Evolutionary conservation across 495 filamentous ascomycete species (phyloP), one percentile per base, ranked within the genome.

Genomic region (Hypomontagnella submonticulosa): DNA sequence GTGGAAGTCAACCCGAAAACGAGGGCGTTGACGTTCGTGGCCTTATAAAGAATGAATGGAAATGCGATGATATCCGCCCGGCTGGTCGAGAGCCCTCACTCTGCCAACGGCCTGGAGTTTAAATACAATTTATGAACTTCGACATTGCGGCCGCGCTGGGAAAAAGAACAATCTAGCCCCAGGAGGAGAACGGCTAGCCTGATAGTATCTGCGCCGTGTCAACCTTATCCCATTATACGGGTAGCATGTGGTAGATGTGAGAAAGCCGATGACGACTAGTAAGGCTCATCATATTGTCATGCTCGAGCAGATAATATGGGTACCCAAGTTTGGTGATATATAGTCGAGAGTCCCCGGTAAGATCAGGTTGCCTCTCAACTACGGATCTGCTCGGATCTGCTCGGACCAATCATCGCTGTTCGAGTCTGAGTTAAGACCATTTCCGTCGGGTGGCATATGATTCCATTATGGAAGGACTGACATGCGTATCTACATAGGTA

Each of bases 211-310:
- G 20, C 36, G 15, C 43, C 4, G 49, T 49, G 6, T 32, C 50
- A 49, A 65, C 47, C n/a, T 47, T 59, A 33, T 44, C 32, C 49
- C 41, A 38, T 16, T 65, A 47, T 32, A 48, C 18, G 41, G 41
- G 50, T 15, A 47, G 19, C 19, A 4, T 30, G 12, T 53, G 30
- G 15, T 30, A 10, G 9, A 16, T 42, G 13, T 9, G 37, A 52
- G 38, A 13, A 46, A 32, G 48, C 27, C 27, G 15, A 38, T 43
- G 38, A 53, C 23, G 38, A 18, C 44, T 16, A 11, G 10, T n/a
- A 34, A 51, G 40, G 30, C 41, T 61, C 57, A 61, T 51, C 10
- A 44, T 53, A 30, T 15, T 40, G 63, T 61, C 63, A 67, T 61
- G 20, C 38, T 46, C 8, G 51, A 54, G 49, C 48, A 66, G 7